These are phyloP conservation scores for Spathaspora arborariae DNA, from an alignment of 805 yeast genomes.

Conservation along the genomic window DNA sequence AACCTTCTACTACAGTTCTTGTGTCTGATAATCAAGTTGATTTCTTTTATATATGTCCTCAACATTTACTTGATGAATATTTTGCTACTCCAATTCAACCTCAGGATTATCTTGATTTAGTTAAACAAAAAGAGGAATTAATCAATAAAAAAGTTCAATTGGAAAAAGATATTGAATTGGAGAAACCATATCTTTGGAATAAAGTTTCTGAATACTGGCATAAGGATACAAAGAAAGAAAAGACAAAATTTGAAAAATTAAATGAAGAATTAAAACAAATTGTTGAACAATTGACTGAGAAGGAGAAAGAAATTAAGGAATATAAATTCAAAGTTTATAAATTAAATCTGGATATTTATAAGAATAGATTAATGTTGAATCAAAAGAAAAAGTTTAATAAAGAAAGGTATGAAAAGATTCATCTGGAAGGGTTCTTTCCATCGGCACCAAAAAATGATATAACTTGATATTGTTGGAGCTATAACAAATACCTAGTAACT, in stretches of 20 bases:
- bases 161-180: slow-evolving; percentile 19
- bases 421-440: slow-evolving; percentile 40
- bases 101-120: slow-evolving; percentile 29
- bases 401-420: slow-evolving; percentile 26
- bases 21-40: slow-evolving; percentile 45
- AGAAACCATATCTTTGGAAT: slow-evolving; percentile 34
- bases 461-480: neutral
- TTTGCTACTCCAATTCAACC: slow-evolving; percentile 41
- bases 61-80: slow-evolving; percentile 44
- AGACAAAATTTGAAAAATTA: slow-evolving; percentile 15
- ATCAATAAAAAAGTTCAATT: slow-evolving; percentile 17
- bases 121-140: slow-evolving; percentile 15
- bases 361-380: slow-evolving; percentile 33
- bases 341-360: slow-evolving; percentile 40
- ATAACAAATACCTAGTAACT: too few species aligned
- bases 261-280: slow-evolving; percentile 13
- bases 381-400: slow-evolving; percentile 29
- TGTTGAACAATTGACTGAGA: slow-evolving; percentile 10
- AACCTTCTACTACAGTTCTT: slow-evolving; percentile 44
- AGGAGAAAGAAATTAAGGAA: slow-evolving; percentile 15
- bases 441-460: slow-evolving; percentile 15
- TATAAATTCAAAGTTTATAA: slow-evolving; percentile 35
- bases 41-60: slow-evolving; percentile 49
- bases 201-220: slow-evolving; percentile 17
- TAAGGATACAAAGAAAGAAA: slow-evolving; percentile 17